Base-by-base conservation (phyloP, 305 asterid genomes). In the Ilex paraguariensis region DNA sequence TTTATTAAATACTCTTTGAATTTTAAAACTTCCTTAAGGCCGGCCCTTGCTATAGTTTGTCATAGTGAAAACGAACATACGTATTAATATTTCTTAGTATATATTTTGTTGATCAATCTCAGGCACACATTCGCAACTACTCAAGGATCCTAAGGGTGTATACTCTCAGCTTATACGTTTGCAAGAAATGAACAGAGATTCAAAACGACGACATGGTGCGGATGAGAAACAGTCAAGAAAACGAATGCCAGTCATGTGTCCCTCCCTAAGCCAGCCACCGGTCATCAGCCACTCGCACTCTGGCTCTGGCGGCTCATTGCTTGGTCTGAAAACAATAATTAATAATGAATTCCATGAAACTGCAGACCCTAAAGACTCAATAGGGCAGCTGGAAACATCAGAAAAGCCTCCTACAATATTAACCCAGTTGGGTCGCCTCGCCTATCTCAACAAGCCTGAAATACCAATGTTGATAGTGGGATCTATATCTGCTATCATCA, bases 91-190 rank as follows among this genome's bases (percentile, higher is more conserved):
- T 12, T 30, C 2, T 31, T 14, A 50, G 33, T 42, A 28, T 51
- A 21, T 49, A 62, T 13, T 31, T 54, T 54, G 60, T 59, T 7
- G 15, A 17, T 60, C 11, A 32, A 56, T 66, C 28, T 21, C 78
- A 83, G 90, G 87, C 49, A 75, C 91, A 1, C 92, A 87, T 68
- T 60, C 57, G 48, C 77, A 79, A 61, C 88, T 86, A 14, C 79
- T 80, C 16, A 70, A 73, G 60, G 77, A 82, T 73, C 73, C 86
- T 15, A 81, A 84, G 70, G 95, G 92, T 31, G 82, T 86, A 6
- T 87, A 82, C 70, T 73, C 87, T 30, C 89, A 78, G 73, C 87
- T 87, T 42, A 75, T 84, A 70, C 83, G 76, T 66, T 64, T 84
- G 54, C 91, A 84, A 70, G 90, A 81, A 64, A 46, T 69, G 31